Percentiles rank a stretch among this genome's conserved stretches.
These are phyloP conservation scores for Basipetospora chlamydospora DNA, from an alignment of 2,329 filamentous ascomycete genomes.

Conservation along the genomic window DNA sequence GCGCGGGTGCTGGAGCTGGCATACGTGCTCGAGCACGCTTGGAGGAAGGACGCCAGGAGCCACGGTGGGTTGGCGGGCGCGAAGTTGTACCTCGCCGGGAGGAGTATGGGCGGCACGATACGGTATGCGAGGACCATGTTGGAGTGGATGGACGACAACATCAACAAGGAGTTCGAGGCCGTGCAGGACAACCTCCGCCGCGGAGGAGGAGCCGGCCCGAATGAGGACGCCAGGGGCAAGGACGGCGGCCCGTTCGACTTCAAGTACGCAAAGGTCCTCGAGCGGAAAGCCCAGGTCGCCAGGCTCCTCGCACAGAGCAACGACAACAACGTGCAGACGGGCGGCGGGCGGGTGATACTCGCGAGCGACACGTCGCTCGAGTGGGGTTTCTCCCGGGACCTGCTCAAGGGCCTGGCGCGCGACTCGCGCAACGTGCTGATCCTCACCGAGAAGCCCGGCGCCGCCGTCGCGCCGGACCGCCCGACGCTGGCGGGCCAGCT, in stretches of 20 bases:
- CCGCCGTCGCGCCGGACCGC: conserved; percentile 22
- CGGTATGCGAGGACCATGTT: conserved; percentile 88
- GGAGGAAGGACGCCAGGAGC: conserved; percentile 50
- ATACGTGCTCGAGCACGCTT: conserved; percentile 84
- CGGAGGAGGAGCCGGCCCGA: no score
- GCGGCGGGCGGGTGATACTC: conserved; percentile 63
- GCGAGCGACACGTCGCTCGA: conserved; percentile 82
- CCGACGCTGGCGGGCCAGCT: conserved; percentile 57
- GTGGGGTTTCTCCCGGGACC: conserved; percentile 85
- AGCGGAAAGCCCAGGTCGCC: conserved; percentile 67
- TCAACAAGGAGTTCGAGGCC: conserved; percentile 81
- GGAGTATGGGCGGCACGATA: conserved; percentile 77
- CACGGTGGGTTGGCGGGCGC: conserved; percentile 37
- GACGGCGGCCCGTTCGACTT: conserved; percentile 75
- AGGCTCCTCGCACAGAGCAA: conserved; percentile 40
- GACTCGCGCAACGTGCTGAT: conserved; percentile 75
- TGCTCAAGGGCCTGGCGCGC: conserved; percentile 58
- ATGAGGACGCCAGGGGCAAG: conserved; percentile 33
- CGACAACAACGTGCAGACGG: conserved; percentile 25
- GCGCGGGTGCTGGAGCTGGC: conserved; percentile 86
- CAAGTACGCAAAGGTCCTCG: conserved; percentile 67
- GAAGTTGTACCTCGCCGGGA: conserved; percentile 69
- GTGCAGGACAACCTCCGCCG: conserved; percentile 38
- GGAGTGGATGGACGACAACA: conserved; percentile 97
- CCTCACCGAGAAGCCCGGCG: conserved; percentile 65